Conservation (phyloP, 345 rosid genomes). For the Laguncularia racemosa region DNA sequence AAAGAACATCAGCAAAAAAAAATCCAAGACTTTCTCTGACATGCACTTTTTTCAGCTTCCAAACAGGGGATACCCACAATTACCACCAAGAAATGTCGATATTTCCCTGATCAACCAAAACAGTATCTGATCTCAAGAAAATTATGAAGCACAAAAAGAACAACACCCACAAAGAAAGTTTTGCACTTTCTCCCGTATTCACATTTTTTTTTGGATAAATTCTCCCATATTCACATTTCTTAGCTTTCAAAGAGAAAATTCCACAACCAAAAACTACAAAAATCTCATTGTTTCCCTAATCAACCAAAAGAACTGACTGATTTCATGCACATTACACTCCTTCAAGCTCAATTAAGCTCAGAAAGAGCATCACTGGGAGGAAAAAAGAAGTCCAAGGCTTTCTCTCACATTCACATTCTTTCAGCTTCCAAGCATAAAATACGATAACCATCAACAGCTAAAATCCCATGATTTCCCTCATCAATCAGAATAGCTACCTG, state of each 20-base stretch:
- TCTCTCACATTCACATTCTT: no score
- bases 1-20: neutral
- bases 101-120: no score
- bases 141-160: neutral
- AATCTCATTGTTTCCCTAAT: no score
- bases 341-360: no score
- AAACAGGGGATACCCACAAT: conserved; percentile 1
- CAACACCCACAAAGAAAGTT: neutral
- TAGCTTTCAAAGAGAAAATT: neutral
- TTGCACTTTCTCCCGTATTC: no score
- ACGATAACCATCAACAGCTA: neutral
- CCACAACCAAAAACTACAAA: neutral
- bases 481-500: neutral
- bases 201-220: no score
- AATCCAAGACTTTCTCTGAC: neutral
- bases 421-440: neutral
- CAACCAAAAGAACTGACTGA: no score
- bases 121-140: neutral
- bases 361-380: no score
- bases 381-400: no score
- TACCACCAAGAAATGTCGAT: neutral
- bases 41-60: neutral
- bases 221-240: no score
- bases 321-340: no score
- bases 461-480: no score